Evolutionary conservation across 495 filamentous ascomycete species (phyloP).

Genomic region (Elasticomyces elasticus): DNA sequence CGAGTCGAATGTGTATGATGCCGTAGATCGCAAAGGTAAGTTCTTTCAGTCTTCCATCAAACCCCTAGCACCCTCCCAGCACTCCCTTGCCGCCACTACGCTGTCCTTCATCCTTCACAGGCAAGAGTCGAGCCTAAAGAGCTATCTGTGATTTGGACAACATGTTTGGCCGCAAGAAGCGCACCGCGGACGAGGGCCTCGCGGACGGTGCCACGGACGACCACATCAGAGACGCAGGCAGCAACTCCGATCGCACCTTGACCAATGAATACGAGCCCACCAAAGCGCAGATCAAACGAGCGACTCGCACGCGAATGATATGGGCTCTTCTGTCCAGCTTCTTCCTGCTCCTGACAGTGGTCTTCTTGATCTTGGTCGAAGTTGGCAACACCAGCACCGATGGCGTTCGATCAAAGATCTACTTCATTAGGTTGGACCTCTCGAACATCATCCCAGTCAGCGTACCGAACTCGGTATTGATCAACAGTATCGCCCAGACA

Average conservation of each 20-base stretch:
- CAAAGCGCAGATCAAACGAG: slow-evolving; percentile 38
- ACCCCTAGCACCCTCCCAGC: neutral
- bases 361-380: slow-evolving; percentile 69
- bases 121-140: no score
- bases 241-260: slow-evolving; percentile 10
- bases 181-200: neutral
- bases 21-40: neutral
- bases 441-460: slow-evolving; percentile 68
- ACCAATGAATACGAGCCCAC: slow-evolving; percentile 20
- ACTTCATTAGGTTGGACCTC: slow-evolving; percentile 77
- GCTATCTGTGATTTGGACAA: no score
- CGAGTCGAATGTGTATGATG: neutral
- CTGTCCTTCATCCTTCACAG: no score
- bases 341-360: slow-evolving; percentile 59
- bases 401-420: slow-evolving; percentile 54
- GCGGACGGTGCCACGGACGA: neutral
- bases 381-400: slow-evolving; percentile 58
- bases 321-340: slow-evolving; percentile 52
- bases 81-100: neutral
- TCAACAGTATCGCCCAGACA: slow-evolving; percentile 81
- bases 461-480: slow-evolving; percentile 63
- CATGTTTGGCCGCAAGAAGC: slow-evolving; percentile 24
- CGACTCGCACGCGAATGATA: slow-evolving; percentile 45
- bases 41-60: neutral
- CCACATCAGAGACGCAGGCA: neutral